Conservation (phyloP, 805 yeast genomes). For the Candida sakaeoensis region DNA sequence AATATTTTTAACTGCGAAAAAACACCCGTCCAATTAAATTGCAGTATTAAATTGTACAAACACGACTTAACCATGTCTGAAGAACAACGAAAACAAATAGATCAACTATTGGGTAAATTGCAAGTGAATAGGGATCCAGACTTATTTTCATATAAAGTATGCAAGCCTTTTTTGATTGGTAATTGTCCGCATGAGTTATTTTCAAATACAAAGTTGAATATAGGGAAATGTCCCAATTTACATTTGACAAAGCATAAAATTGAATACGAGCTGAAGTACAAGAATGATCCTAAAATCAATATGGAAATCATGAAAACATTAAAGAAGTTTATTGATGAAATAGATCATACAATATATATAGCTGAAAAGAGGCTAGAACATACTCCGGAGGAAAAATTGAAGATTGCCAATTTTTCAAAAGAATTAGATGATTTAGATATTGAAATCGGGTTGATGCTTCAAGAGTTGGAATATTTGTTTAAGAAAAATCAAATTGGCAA, state of each 20-base stretch:
- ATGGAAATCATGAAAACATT: conserved; percentile 45
- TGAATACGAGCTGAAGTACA: conserved; percentile 56
- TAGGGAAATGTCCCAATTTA: conserved; percentile 74
- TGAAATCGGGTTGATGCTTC: conserved; percentile 59
- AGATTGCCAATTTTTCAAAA: conserved; percentile 49
- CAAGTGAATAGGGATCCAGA: conserved; percentile 36
- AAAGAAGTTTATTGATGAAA: conserved; percentile 56
- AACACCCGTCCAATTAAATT: neutral
- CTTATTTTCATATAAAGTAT: conserved; percentile 49
- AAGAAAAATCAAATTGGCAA: conserved; percentile 47
- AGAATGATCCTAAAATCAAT: conserved; percentile 41
- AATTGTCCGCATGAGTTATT: conserved; percentile 84
- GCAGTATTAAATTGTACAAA: neutral
- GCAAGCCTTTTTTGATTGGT: conserved; percentile 81
- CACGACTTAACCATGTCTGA: conserved; percentile 27
- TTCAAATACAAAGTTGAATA: conserved; percentile 73
- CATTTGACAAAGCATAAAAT: conserved; percentile 74
- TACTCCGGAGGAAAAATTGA: conserved; percentile 69
- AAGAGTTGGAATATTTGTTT: conserved; percentile 57
- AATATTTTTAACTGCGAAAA: neutral
- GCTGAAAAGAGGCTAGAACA: conserved; percentile 66
- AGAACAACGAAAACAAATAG: conserved; percentile 70
- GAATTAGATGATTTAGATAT: conserved; percentile 61
- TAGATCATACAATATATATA: conserved; percentile 58
- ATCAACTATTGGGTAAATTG: conserved; percentile 77